These are phyloP conservation scores for Saccharomycopsis guyanensis DNA, from an alignment of 805 yeast species.

Conservation along the genomic window DNA sequence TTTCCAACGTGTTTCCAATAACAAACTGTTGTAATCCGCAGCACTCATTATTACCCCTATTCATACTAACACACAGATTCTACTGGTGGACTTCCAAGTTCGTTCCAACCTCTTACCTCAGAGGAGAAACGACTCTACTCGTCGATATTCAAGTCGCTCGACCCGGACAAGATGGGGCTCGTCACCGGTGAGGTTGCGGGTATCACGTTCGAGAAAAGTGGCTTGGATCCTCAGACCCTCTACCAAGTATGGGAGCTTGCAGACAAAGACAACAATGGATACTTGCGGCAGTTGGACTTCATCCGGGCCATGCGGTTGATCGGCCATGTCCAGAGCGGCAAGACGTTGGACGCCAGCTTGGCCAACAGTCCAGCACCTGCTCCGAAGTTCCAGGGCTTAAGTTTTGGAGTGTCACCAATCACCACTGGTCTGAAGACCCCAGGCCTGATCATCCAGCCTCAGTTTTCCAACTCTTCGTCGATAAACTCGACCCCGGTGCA, in stretches of 20 bases:
- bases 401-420: slow-evolving; percentile 14
- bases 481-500: slow-evolving; percentile 33
- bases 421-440: slow-evolving; percentile 23
- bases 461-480: slow-evolving; percentile 1
- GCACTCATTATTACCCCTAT: slow-evolving; percentile 2
- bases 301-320: slow-evolving; percentile 81
- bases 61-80: not conserved
- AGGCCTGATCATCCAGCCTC: slow-evolving; percentile 32
- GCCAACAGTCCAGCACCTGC: slow-evolving; percentile 55
- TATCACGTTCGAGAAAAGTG: slow-evolving; percentile 76
- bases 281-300: slow-evolving; percentile 72
- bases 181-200: slow-evolving; percentile 87
- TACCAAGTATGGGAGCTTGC: slow-evolving; percentile 94
- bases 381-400: slow-evolving; percentile 24
- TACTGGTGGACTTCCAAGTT: slow-evolving; percentile 3
- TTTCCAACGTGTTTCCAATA: no score
- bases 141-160: slow-evolving; percentile 72
- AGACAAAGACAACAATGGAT: slow-evolving; percentile 85
- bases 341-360: slow-evolving; percentile 42
- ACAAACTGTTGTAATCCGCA: no score
- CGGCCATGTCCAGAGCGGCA: slow-evolving; percentile 77
- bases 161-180: slow-evolving; percentile 68
- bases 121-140: slow-evolving; percentile 74
- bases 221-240: slow-evolving; percentile 65
- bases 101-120: slow-evolving; percentile 39